Conservation (phyloP, 2,329 filamentous ascomycete genomes). For the Emmonsiellopsis sp. region DNA sequence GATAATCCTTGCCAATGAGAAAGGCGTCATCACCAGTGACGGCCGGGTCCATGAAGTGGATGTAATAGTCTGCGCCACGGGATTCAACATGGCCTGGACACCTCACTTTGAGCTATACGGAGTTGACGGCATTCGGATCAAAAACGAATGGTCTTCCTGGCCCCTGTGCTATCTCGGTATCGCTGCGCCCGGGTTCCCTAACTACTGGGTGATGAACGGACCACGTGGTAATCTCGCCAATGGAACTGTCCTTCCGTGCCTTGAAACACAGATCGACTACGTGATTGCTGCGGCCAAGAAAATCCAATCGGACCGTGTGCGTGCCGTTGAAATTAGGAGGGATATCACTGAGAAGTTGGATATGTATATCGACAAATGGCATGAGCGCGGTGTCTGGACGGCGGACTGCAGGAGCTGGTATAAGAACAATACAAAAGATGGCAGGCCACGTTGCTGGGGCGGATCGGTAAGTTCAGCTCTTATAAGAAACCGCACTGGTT, state of each 20-base stretch:
- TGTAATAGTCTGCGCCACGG: constrained; percentile 31
- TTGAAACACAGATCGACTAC: neutral
- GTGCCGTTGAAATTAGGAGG: neutral
- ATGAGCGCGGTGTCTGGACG: neutral
- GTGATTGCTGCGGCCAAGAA: neutral
- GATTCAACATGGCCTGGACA: constrained; percentile 31
- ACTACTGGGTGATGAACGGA: constrained; percentile 21
- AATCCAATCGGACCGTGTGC: neutral
- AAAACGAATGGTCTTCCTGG: constrained; percentile 14
- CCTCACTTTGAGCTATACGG: constrained; percentile 29
- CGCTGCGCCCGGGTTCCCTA: constrained; percentile 16
- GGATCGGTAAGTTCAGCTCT: neutral
- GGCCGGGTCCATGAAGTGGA: constrained; percentile 18
- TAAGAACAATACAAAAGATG: neutral
- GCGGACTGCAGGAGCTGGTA: neutral
- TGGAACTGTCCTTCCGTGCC: neutral
- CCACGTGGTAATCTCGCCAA: neutral
- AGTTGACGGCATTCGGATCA: constrained; percentile 14
- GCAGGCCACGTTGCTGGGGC: neutral
- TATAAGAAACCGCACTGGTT: neutral
- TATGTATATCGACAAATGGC: neutral
- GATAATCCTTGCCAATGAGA: constrained; percentile 17
- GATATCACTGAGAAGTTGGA: neutral
- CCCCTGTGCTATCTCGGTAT: constrained; percentile 19
- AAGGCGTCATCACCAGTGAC: constrained; percentile 14